These are phyloP conservation scores for Vigna angularis DNA, from an alignment of 306 rosid genomes.

Conservation along the genomic window DNA sequence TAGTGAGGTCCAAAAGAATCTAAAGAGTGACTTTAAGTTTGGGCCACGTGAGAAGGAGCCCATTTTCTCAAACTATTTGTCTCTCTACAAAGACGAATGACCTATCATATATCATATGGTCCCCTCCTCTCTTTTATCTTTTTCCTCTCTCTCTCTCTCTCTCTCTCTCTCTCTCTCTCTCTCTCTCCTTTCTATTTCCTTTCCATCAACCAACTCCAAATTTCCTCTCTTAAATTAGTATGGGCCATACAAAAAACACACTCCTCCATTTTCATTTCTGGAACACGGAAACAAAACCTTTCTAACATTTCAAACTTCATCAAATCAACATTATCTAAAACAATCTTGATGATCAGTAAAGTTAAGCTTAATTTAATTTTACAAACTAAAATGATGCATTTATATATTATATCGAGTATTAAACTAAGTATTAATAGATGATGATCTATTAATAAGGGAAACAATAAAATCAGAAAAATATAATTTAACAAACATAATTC, in stretches of 20 bases:
- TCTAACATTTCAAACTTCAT: too few relatives aligned
- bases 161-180: conserved; percentile 33
- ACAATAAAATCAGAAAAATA: too few relatives aligned
- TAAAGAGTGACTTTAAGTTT: conserved; percentile 41
- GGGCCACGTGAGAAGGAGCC: conserved; percentile 48
- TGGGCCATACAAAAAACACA: background rate
- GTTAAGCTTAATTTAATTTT: too few relatives aligned
- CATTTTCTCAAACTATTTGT: conserved; percentile 45
- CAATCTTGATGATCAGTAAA: too few relatives aligned
- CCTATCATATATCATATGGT: conserved; percentile 26
- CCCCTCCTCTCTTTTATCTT: conserved; percentile 40
- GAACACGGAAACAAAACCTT: too few relatives aligned
- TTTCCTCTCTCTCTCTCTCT: conserved; percentile 15
- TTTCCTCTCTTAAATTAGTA: background rate
- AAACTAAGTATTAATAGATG: too few relatives aligned
- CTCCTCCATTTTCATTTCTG: too few relatives aligned
- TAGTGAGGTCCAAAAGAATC: conserved; percentile 50
- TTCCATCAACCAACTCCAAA: background rate
- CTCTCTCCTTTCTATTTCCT: background rate
- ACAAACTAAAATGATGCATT: too few relatives aligned
- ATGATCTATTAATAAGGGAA: too few relatives aligned
- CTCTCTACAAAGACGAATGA: conserved; percentile 32
- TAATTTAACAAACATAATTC: too few relatives aligned
- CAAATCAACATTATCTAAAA: too few relatives aligned
- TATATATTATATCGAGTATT: too few relatives aligned